Base-by-base conservation (phyloP, 805 yeast genomes). In the Grigorovia jiainica region DNA sequence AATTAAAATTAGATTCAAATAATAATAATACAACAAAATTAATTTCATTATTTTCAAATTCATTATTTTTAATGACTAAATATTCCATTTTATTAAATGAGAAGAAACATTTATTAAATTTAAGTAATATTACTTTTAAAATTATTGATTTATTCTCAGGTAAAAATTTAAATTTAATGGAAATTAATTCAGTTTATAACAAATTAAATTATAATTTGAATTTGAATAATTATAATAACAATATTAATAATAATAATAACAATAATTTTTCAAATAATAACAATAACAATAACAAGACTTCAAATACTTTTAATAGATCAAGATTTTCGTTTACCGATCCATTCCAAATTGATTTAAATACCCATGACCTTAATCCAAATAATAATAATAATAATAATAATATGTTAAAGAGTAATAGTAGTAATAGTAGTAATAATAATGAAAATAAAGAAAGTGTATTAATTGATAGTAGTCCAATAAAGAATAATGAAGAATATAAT, bases 281-380 rank as follows among this genome's bases (percentile, higher is more conserved):
- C 3, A 11, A 2, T 27, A 27, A 10, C n/a, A 27, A 27, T 6
- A 27, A 27, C 15, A n/a, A n/a, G n/a, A n/a, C n/a, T n/a, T n/a
- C n/a, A n/a, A n/a, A n/a, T n/a, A 8, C 5, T 27, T 2, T 13
- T 27, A 27, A 27, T 71, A 54, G 63, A 80, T 53, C 52, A 8
- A 46, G 50, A 42, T 78, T 79, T 51, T 64, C 79, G 34, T 79
- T 79, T 55, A 71, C 76, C 47, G 85, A 79, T 54, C 82, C 84
- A 9, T 71, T 71, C 50, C 58, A 40, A 31, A 51, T 47, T 20
- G 48, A 47, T 41, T 47, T 19, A 19, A 31, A 20, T 16, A 21
- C 6, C 8, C 24, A 21, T 6, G n/a, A 27, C 5, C 11, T 3
- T 15, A 27, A 13, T 27, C n/a, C n/a, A 3, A 27, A 10, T 13